Evolutionary conservation across 805 yeast species (phyloP).

Genomic region (Saccharomycopsis olivae): DNA sequence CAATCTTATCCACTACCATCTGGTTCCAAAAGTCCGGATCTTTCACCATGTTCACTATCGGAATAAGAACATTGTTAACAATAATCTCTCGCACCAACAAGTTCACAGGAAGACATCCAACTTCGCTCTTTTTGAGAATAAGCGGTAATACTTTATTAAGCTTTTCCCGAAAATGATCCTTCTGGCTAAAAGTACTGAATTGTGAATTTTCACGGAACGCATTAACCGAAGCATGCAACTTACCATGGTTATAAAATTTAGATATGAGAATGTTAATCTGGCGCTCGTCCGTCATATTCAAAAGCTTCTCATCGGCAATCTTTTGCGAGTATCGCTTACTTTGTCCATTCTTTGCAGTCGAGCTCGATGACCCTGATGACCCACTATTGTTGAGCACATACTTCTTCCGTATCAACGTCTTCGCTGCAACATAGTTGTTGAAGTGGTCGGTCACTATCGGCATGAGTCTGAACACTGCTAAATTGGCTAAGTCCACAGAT

Average conservation of each 20-base stretch:
- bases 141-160: conserved; percentile 36
- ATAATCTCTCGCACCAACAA: conserved; percentile 54
- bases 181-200: conserved; percentile 28
- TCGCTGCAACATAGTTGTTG: conserved; percentile 35
- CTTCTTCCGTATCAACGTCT: conserved; percentile 20
- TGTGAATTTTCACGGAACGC: conserved; percentile 16
- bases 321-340: background rate
- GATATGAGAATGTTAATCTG: conserved; percentile 31
- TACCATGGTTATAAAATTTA: conserved; percentile 36
- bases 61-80: conserved; percentile 44
- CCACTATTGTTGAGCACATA: conserved; percentile 1
- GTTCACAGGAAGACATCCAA: conserved; percentile 35
- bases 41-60: conserved; percentile 39
- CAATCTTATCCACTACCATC: conserved; percentile 44
- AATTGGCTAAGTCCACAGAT: conserved; percentile 40
- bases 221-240: conserved; percentile 42
- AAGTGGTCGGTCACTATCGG: conserved; percentile 65
- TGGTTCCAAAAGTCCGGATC: conserved; percentile 77
- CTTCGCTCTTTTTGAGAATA: conserved; percentile 36
- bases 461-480: conserved; percentile 45
- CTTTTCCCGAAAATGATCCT: conserved; percentile 36
- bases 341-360: background rate
- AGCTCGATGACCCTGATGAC: background rate
- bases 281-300: conserved; percentile 16
- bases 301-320: background rate